Percentiles rank a stretch among this genome's conserved stretches.
These are phyloP conservation scores for Carex pumila DNA, from an alignment of 176 grass and related monocot genomes.

Conservation along the genomic window DNA sequence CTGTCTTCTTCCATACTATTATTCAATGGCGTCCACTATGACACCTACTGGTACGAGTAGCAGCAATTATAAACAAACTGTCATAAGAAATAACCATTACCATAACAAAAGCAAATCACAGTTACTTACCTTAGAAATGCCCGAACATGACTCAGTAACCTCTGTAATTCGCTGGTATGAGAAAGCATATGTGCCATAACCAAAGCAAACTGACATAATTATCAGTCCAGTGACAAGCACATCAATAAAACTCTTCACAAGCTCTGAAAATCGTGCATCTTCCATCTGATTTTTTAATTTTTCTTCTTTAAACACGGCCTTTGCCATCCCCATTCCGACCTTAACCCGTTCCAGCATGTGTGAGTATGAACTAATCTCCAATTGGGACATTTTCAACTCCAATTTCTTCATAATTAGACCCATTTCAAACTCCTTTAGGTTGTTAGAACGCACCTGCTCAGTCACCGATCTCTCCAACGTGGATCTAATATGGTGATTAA, in stretches of 20 bases:
- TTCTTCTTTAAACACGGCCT: constrained; percentile 70
- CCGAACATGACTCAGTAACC: constrained; percentile 48
- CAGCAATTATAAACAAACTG: not conserved
- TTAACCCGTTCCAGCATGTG: constrained; percentile 77
- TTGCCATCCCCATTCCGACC: constrained; percentile 69
- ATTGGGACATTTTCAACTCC: constrained; percentile 63
- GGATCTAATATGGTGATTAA: constrained; percentile 41
- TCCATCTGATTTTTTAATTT: constrained; percentile 74
- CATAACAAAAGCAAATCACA: not conserved
- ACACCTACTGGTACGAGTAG: not conserved
- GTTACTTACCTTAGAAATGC: constrained; percentile 38
- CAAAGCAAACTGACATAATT: constrained; percentile 67
- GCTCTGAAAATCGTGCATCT: constrained; percentile 51
- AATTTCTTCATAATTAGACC: constrained; percentile 67
- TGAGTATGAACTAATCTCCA: constrained; percentile 54
- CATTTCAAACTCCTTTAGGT: constrained; percentile 87
- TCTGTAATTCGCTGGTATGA: constrained; percentile 78
- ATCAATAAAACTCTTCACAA: constrained; percentile 67
- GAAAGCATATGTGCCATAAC: constrained; percentile 65
- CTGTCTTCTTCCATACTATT: not conserved
- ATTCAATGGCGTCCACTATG: not conserved
- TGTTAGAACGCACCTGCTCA: constrained; percentile 64
- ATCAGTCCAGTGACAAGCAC: constrained; percentile 73
- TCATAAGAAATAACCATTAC: not conserved
- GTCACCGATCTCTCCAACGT: constrained; percentile 67